Base-by-base conservation (phyloP, 352 stramenopile species). In the Phytopythium montanum region DNA sequence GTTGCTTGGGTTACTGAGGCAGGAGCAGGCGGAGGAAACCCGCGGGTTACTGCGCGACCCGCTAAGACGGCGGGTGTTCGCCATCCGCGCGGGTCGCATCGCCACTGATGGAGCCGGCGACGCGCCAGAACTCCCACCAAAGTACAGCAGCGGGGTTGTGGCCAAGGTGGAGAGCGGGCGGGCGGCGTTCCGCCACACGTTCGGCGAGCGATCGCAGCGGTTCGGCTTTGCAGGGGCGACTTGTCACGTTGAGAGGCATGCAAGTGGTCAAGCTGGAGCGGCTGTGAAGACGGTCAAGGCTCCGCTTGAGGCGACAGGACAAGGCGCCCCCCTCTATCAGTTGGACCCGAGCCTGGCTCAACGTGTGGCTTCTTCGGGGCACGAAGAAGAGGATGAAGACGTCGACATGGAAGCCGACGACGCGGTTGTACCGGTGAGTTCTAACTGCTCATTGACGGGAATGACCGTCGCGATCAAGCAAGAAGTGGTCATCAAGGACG, bases 101-200 rank as follows among this genome's bases (percentile, higher is more conserved):
- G 41, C 29, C 23, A 31, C 31, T 33, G 18, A 25, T 10, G 36
- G 21, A 9, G 19, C 42, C 13, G 33, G 46, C 31, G 21, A 59
- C 42, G n/a, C 33, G 13, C 21, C 46, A 36, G 34, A 59, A 48
- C 62, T 87, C 33, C 76, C 76, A 0, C 72, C 76, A 14, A 81
- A 77, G 59, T 81, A 77, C 21, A 76, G 70, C 26, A 54, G 62
- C 28, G 55, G 60, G 19, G 72, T 72, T n/a, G 59, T 73, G 23
- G 38, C 65, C 2, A 69, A 63, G 9, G 68, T 70, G 0, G 76
- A 69, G 9, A 67, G 73, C 38, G 81, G 84, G 42, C 78, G 74
- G 8, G 73, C 68, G 23, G 75, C 75, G 3, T 54, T 89, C 52
- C 72, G 64, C 13, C 80, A 83, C 10, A 90, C 76, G 36, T 89